Evolutionary conservation across 371 early-diverging fungal genomes (phyloP), one percentile per base, ranked within the genome.

Genomic region (Funneliformis caledonium): DNA sequence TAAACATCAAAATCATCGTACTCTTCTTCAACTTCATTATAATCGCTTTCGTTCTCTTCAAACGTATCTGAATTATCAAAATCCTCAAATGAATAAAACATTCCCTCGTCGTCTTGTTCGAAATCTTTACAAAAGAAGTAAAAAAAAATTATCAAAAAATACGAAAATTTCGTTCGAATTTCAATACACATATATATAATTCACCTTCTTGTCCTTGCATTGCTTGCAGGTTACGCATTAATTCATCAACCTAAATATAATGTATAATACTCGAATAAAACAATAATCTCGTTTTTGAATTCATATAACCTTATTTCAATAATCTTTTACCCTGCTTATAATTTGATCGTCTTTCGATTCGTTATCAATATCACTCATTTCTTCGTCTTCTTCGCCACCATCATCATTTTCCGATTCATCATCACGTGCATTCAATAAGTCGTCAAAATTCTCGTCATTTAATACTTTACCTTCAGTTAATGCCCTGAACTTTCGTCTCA

Each of bases 401-500:
- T 78, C 69, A 3, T 68, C 78, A 67, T 68, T 78, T 68, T 52
- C 68, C 33, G 26, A 68, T n/a, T 7, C 16, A 43, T 52, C 19
- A 16, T 60, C 60, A 33, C 19, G 42, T n/a, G 56, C n/a, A 19
- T 56, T 56, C n/a, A 75, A 16, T 14, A 78, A n/a, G n/a, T 78
- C 78, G 10, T 78, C 59, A 68, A 78, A 78, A 48, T 50, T 56
- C 33, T 78, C 50, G 8, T 78, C 78, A 4, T 37, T 22, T 19
- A 78, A 33, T 12, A 68, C 48, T 12, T 37, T 62, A 68, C 56
- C 69, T 52, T 78, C 69, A 19, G 33, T n/a, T 31, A 78, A 68
- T 37, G 78, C 78, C 37, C 48, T 62, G 19, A 78, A 60, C 68
- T 78, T 78, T 62, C 69, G 68, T n/a, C 78, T 67, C 69, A 78